Base-by-base conservation (phyloP, 169 alveolate species). In the Condylostoma magnum region DNA sequence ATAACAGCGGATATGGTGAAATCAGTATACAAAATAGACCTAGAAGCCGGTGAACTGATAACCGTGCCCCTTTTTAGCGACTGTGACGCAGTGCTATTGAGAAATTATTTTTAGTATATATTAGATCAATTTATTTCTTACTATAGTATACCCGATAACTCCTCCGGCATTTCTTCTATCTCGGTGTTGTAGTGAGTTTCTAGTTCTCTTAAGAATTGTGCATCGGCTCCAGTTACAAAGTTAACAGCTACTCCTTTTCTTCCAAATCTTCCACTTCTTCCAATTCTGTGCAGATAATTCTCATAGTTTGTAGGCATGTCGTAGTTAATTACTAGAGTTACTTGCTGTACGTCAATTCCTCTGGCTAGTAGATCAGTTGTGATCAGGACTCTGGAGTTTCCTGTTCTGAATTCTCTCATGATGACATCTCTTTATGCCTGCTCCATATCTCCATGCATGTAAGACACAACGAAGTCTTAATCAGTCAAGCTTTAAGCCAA, bases 181-280 rank as follows among this genome's bases (percentile, higher is more conserved):
- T 97, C 98, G 54, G 99, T 98, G 94, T 94, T 94, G 95, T 96
- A 98, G 90, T 96, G 97, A 83, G 92, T 95, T 82, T 98, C 99
- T 33, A 97, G 93, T 71, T 97, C 99, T 83, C 95, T 95, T 71
- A 98, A 80, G 77, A 90, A 86, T 69, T 95, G 94, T 76, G 97
- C 96, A 72, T 98, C 99, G 74, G 88, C 90, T 72, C 93, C 93
- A 6, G 97, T 94, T 44, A 97, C 99, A 76, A 98, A 97, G 92
- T 97, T 99, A 80, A 98, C 97, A 18, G 99, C 99, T 30, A 99
- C 99, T 34, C 99, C 99, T 83, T 98, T 97, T 63, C 99, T 94
- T 36, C 99, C 99, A 84, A 97, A 99, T 80, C 99, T 97, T 4
- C 99, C 99, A 54, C 99, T 94, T 57, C 99, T 94, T 34, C 99